phyloP scores from a whole-genome alignment of 495 filamentous ascomycete genomes.

The Acidomyces sp. region DNA sequence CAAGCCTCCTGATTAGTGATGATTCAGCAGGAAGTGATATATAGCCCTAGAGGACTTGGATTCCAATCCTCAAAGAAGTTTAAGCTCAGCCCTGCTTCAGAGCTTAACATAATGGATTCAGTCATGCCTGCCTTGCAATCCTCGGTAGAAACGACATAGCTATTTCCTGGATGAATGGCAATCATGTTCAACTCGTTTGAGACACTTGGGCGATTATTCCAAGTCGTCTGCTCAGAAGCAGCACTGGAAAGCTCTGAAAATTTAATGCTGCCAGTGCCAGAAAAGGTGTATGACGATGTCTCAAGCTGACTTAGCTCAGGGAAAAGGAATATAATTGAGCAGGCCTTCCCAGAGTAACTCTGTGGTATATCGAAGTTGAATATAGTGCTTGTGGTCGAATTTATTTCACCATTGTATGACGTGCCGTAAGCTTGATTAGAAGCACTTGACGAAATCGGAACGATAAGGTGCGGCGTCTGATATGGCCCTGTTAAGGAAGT shows the following conservation, averaged over 20 bases:
- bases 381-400: slow-evolving; percentile 41
- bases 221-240: slow-evolving; percentile 13
- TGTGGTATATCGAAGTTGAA: slow-evolving; percentile 60
- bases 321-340: slow-evolving; percentile 54
- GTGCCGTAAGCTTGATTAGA: slow-evolving; percentile 41
- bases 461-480: slow-evolving; percentile 52
- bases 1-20: no score
- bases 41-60: slow-evolving; percentile 50
- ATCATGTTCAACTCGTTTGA: slow-evolving; percentile 34
- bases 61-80: slow-evolving; percentile 53
- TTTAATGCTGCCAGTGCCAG: slow-evolving; percentile 32
- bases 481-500: slow-evolving; percentile 38
- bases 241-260: slow-evolving; percentile 16
- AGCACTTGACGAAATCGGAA: slow-evolving; percentile 44
- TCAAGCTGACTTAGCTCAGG: slow-evolving; percentile 39
- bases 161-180: slow-evolving; percentile 42
- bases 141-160: slow-evolving; percentile 43
- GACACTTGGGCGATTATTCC: slow-evolving; percentile 29
- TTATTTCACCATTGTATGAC: slow-evolving; percentile 41
- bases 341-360: slow-evolving; percentile 42
- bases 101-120: slow-evolving; percentile 15
- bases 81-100: slow-evolving; percentile 39
- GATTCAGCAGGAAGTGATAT: slow-evolving; percentile 47
- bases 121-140: slow-evolving; percentile 38
- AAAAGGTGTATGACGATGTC: slow-evolving; percentile 45